Evolutionary conservation across 805 yeast genomes (phyloP).

Genomic region (Yarrowia porcina): DNA sequence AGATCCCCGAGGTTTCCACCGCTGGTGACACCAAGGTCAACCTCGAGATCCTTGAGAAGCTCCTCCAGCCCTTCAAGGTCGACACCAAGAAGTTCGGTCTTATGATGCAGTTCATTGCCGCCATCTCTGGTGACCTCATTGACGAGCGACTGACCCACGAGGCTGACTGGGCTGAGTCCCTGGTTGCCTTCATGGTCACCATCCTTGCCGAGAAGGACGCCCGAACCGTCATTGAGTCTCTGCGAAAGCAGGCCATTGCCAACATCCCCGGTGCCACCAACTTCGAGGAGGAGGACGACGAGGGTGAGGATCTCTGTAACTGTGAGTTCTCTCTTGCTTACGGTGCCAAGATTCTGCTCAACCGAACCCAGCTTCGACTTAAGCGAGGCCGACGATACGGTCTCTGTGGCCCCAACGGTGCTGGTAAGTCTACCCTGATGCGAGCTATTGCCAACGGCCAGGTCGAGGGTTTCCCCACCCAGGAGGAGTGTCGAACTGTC

Average conservation of each 20-base stretch:
- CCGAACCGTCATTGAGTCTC: constrained; percentile 84
- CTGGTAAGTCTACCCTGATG: constrained; percentile 99
- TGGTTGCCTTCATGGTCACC: constrained; percentile 92
- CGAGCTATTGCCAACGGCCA: constrained; percentile 96
- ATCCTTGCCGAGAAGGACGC: constrained; percentile 93
- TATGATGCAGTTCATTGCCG: constrained; percentile 81
- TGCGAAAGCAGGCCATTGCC: constrained; percentile 94
- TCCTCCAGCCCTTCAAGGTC: constrained; percentile 61
- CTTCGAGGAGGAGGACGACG: constrained; percentile 90
- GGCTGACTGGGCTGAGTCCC: constrained; percentile 81
- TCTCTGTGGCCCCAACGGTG: constrained; percentile 99
- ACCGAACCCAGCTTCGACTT: constrained; percentile 98
- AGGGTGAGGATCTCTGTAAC: constrained; percentile 99
- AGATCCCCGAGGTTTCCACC: constrained; percentile 93
- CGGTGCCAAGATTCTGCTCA: constrained; percentile 99
- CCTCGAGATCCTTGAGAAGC: constrained; percentile 70
- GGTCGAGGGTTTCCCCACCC: constrained; percentile 99
- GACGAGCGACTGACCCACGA: constrained; percentile 97
- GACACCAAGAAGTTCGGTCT: constrained; percentile 71
- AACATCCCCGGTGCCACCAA: constrained; percentile 96
- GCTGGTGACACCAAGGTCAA: constrained; percentile 97
- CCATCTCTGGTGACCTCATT: constrained; percentile 97
- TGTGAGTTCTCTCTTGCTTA: constrained; percentile 99
- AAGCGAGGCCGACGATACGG: constrained; percentile 97
- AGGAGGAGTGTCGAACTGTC: constrained; percentile 98